Evolutionary conservation across 805 yeast genomes (phyloP), one percentile per base, ranked within the genome.

Genomic region (Yamadazyma nakazawae): DNA sequence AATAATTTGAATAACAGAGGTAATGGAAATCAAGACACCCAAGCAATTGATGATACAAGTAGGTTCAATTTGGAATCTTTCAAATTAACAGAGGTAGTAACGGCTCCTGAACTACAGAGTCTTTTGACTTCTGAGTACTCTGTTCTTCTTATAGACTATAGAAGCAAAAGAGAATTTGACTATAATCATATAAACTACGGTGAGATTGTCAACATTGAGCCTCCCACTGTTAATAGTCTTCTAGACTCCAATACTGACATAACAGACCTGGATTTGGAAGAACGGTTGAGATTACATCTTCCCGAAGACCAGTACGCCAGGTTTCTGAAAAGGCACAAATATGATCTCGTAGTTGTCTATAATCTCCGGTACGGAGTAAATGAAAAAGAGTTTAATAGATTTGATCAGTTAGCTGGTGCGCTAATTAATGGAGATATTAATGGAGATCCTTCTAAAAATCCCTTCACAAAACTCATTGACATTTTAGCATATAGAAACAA

Each of bases 141-240:
- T 5, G 42, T 85, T 0, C 68, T 91, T n/a, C 50, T 91, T 10
- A 75, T 92, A 6, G 98, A 92, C 61, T 75, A 82, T 36, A 70
- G 97, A 54, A 68, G 83, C 14, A 70, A 83, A 34, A 70, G 68
- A 16, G 82, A 80, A 32, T 90, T 76, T 58, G 77, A 80, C 40
- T 67, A 69, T 37, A 77, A 79, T 40, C 97, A 89, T 62, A 80
- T 91, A 18, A 68, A 76, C 11, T 67, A 80, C 21, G 64, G 68
- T 2, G 79, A 85, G 45, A 62, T 85, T 8, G 74, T 88, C 10
- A 87, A 91, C 59, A 75, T 91, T 16, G 96, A 88, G 44, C 97
- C 97, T 1, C 25, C 46, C 1, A 0, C 72, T 76, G 16, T 72
- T 80, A 44, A 43, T 18, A 41, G 54, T 25, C 42, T 69, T 7